phyloP scores from a whole-genome alignment of 208 protist species.

The Acanthamoeba castellanii region DNA sequence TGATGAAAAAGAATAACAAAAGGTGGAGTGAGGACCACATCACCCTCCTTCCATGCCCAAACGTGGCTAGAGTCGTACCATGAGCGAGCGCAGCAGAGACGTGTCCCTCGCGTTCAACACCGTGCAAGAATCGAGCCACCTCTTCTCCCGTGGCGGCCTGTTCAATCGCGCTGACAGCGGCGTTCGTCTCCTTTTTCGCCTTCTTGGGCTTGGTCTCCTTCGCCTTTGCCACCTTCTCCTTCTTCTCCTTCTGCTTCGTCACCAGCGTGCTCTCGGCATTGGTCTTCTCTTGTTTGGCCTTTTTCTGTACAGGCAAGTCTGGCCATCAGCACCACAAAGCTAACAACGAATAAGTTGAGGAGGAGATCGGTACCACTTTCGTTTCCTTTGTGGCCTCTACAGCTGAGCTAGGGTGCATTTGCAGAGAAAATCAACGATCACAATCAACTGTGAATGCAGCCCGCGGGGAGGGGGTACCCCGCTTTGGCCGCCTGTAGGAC shows the following conservation, averaged over 20 bases:
- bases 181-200: not conserved
- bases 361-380: not conserved
- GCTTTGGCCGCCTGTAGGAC: too few species aligned
- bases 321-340: not conserved
- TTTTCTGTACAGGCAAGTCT: not conserved
- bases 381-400: too few species aligned
- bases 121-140: not conserved
- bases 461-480: too few species aligned
- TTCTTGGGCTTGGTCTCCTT: not conserved
- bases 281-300: not conserved
- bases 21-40: too few species aligned
- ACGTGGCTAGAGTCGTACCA: too few species aligned
- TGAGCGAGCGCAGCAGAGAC: not conserved
- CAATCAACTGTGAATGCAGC: too few species aligned
- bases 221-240: not conserved
- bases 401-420: too few species aligned
- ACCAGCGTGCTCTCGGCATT: not conserved
- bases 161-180: too few species aligned
- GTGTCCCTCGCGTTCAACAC: not conserved
- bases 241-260: not conserved
- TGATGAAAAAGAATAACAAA: too few species aligned
- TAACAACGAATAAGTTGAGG: not conserved
- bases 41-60: too few species aligned
- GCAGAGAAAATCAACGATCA: too few species aligned
- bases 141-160: not conserved